Evolutionary conservation across 768 basidiomycete species (phyloP), one percentile per base, ranked within the genome.

Genomic region (Hypsizygus marmoreus): DNA sequence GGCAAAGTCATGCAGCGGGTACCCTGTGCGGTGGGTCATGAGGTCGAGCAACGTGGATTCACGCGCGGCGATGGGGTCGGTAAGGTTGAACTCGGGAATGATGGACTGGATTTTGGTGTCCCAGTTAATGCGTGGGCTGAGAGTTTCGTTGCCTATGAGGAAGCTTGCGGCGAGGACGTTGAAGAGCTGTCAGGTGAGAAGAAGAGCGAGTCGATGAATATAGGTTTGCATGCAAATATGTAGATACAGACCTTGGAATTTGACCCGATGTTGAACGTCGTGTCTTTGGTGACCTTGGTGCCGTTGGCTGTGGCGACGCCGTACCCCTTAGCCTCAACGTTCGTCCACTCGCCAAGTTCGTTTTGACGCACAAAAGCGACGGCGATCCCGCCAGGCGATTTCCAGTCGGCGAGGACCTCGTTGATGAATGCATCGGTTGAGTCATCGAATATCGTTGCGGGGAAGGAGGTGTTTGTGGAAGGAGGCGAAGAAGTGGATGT

Each of bases 1-100:
- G 37, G 53, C 31, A 16, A 63, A 61, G 9, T 51, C 34, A 20
- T 66, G 61, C 1, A 56, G 56, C 16, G 64, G 64, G 3, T 59
- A 30, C 0, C 64, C 64, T 3, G 60, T 61, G 29, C 64, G 56
- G 33, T 66, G 64, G 31, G 53, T 60, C 47, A 64, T 55, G 4
- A 57, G 42, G 40, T 66, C 62, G 26, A 58, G 25, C 11, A 62
- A 55, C 2, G 58, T 64, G 16, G 50, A 49, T 29, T 62, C 47
- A 2, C 49, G 31, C 1, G 58, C 50, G 9, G 62, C 62, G 16
- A 62, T 43, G 6, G 57, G 58, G 49, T 62, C 61, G 28, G 41
- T 40, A 13, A 64, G 36, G 9, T 55, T 47, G 56, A 55, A 64
- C 25, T 47, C 45, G 8, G 62, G 61, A 25, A 62, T 36, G 23